Evolutionary conservation across 805 yeast genomes (phyloP), one percentile per base, ranked within the genome.

Genomic region (Myxozyma monticola): DNA sequence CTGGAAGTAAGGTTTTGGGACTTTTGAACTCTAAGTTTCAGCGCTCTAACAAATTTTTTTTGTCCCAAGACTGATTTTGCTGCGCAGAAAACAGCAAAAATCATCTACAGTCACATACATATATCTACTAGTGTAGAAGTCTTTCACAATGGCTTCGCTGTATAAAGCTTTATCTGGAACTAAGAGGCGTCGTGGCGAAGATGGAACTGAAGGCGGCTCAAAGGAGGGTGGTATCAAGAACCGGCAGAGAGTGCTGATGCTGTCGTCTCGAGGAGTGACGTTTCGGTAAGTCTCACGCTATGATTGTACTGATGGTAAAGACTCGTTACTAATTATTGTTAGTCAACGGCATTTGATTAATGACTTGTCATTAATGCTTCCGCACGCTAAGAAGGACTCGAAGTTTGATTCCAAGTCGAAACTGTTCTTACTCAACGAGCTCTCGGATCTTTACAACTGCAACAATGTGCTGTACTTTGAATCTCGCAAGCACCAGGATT

Each of bases 371-470:
- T 71, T 80, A 20, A 74, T 93, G 67, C 72, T 93, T 67, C 99
- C 99, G 49, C 99, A 93, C 67, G 84, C 96, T 36, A 83, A 96
- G 68, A 91, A 90, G 66, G 99, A 93, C 71, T 95, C 97, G 54
- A 93, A 93, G 68, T 77, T 91, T 64, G 99, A 93, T 70, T 84
- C 90, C 51, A 93, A 93, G 71, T 87, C 90, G 67, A 87, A 88
- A 68, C 76, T 91, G 57, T 79, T 80, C 67, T 91, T 89, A 68
- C 77, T 93, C 53, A 93, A 93, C 65, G 99, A 93, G 73, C 85
- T 90, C 55, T 98, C 98, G 2, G 99, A 93, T 65, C 75, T 93
- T 57, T 89, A 91, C 79, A 93, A 93, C 76, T 93, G 99, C 77
- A 93, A 93, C 72, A 93, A 93, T 67, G 80, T 93, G 60, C 74